Base-by-base conservation (phyloP, 768 basidiomycete species). In the Kwoniella bestiolae region DNA sequence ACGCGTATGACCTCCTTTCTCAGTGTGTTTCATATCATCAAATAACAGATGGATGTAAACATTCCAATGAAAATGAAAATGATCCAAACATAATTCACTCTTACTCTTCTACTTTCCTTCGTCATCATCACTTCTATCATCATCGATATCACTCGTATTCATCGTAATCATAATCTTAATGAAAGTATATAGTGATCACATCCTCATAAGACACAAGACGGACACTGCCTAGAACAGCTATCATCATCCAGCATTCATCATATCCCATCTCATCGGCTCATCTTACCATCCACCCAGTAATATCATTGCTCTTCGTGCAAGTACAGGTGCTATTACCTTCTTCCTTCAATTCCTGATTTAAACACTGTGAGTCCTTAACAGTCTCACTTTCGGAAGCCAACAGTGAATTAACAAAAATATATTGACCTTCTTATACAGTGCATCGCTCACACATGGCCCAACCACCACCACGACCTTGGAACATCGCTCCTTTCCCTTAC, bases 21-120 rank as follows among this genome's bases (percentile, higher is more conserved):
- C 16, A 28, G 29, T 5, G 8, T 35, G 56, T 58, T 58, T 58
- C 56, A 58, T 58, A 7, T 44, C 16, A n/a, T 41, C 38, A 41
- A 18, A 41, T n/a, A n/a, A n/a, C 38, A 41, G 8, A 41, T 8
- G 6, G 21, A 51, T 28, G 52, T 55, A 34, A 34, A 55, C 52
- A 55, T 55, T 32, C 49, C 14, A 50, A 32, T 12, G n/a, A n/a
- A n/a, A n/a, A n/a, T n/a, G n/a, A n/a, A n/a, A n/a, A n/a, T n/a
- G n/a, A 53, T 53, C 29, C 32, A 53, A 32, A 53, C 52, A 53
- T 53, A 16, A 11, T 28, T 28, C 21, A 50, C 8, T 41, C 8
- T 8, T 8, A 8, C 8, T 41, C 8, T 41, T 41, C 18, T 8
- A 8, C 8, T 41, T 41, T 41, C 18, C 38, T 8, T 41, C 18